phyloP scores from a whole-genome alignment of 371 early-diverging fungal species.

The Mycotypha africana region DNA sequence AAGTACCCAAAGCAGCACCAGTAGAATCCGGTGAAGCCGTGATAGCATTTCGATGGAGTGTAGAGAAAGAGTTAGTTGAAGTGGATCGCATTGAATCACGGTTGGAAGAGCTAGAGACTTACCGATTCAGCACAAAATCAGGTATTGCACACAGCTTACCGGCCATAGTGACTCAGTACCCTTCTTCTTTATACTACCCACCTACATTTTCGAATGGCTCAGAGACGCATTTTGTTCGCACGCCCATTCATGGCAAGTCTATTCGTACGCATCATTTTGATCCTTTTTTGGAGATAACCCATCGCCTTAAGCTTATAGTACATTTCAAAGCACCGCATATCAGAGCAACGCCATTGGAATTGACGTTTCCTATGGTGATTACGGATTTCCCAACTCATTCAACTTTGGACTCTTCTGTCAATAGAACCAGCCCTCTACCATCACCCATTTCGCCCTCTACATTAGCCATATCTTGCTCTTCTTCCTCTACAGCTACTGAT shows the following conservation, averaged over 20 bases:
- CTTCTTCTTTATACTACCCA: slow-evolving; percentile 25
- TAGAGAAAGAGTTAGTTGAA: slow-evolving; percentile 37
- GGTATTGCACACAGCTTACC: slow-evolving; percentile 30
- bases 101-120: slow-evolving; percentile 31
- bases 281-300: slow-evolving; percentile 35
- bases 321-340: slow-evolving; percentile 15
- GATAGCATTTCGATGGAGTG: slow-evolving; percentile 34
- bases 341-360: slow-evolving; percentile 10
- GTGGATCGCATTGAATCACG: slow-evolving; percentile 25
- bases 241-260: slow-evolving; percentile 17
- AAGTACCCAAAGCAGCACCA: slow-evolving; percentile 35
- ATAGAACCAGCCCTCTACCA: neutral
- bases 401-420: slow-evolving; percentile 1
- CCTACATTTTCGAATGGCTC: slow-evolving; percentile 22
- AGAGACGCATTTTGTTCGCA: slow-evolving; percentile 38
- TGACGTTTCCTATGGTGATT: slow-evolving; percentile 33
- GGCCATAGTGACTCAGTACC: slow-evolving; percentile 22
- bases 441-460: neutral
- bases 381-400: slow-evolving; percentile 28
- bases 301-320: slow-evolving; percentile 20
- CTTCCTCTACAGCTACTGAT: too few species aligned
- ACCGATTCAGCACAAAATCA: slow-evolving; percentile 27
- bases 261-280: slow-evolving; percentile 26
- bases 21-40: slow-evolving; percentile 36
- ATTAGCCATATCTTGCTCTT: too few species aligned